Evolutionary conservation across 192 early-diverging fungal genomes (phyloP).

Genomic region (Globomyces pollinis-pini): DNA sequence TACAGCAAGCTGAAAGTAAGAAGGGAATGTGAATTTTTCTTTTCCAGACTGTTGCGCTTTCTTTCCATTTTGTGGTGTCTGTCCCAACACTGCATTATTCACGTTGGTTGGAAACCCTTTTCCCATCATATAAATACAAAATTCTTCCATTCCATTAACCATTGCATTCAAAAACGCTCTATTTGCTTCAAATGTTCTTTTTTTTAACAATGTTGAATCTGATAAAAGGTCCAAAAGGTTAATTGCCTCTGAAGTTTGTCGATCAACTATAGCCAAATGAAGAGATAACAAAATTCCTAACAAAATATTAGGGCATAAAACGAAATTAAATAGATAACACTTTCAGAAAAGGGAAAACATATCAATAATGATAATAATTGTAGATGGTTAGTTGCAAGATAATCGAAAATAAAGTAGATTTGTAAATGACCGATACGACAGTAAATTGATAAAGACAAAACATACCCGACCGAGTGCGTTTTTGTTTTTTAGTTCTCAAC

Average conservation of each 20-base stretch:
- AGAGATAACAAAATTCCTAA: slow-evolving; percentile 38
- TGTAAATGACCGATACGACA: no score
- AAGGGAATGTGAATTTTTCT: slow-evolving; percentile 29
- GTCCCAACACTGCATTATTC: slow-evolving; percentile 18
- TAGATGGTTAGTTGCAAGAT: no score
- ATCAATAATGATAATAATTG: no score
- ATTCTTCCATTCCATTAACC: slow-evolving; percentile 36
- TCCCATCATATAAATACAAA: slow-evolving; percentile 45
- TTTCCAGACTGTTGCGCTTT: background rate
- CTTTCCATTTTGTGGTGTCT: slow-evolving; percentile 22
- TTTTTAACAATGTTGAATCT: slow-evolving; percentile 28
- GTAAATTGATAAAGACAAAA: no score
- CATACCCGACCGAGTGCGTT: slow-evolving; percentile 25
- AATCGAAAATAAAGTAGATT: no score
- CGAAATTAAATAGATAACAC: no score
- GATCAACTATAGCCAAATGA: slow-evolving; percentile 36
- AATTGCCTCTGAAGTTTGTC: slow-evolving; percentile 17
- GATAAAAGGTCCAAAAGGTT: slow-evolving; percentile 33
- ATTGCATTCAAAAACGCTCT: slow-evolving; percentile 37
- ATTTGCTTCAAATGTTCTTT: slow-evolving; percentile 32
- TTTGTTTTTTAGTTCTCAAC: slow-evolving; percentile 30
- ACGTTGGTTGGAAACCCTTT: slow-evolving; percentile 49
- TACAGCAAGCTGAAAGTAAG: slow-evolving; percentile 43
- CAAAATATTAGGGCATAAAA: no score
- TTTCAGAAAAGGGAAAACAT: no score